Percentiles rank a stretch among this genome's conserved stretches.
Evolutionary conservation across 805 yeast genomes (phyloP).

Genomic region (Debaryomyces hansenii): DNA sequence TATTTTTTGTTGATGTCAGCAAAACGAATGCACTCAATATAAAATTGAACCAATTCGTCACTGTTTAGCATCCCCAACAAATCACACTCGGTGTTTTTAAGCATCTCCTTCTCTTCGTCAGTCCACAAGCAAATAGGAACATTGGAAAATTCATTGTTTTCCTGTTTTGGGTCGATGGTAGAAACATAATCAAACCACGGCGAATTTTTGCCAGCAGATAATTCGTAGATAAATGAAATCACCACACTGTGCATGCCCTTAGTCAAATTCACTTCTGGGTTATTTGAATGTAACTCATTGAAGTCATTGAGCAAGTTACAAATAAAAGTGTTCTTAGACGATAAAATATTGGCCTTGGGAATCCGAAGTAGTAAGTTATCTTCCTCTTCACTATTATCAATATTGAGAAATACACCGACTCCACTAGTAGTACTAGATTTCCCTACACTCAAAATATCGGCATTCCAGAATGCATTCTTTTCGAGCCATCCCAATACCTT

Average conservation of each 20-base stretch:
- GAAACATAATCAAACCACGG: conserved; percentile 77
- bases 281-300: conserved; percentile 42
- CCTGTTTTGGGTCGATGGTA: conserved; percentile 44
- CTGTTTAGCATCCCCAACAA: conserved; percentile 58
- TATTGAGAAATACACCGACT: conserved; percentile 66
- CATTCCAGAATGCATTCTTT: conserved; percentile 55
- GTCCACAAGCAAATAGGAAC: conserved; percentile 70
- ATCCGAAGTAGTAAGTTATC: conserved; percentile 50
- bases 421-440: conserved; percentile 50
- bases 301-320: conserved; percentile 67
- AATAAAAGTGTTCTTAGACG: conserved; percentile 59
- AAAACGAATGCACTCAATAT: conserved; percentile 40
- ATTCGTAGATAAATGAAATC: conserved; percentile 72
- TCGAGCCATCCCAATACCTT: conserved; percentile 50
- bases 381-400: conserved; percentile 25
- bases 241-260: conserved; percentile 66
- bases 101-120: conserved; percentile 41
- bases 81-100: conserved; percentile 64
- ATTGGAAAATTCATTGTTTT: conserved; percentile 28
- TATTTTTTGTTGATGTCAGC: conserved; percentile 29
- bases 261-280: conserved; percentile 34
- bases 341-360: conserved; percentile 59
- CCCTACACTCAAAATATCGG: conserved; percentile 16
- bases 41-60: conserved; percentile 41
- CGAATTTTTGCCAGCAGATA: conserved; percentile 53